Evolutionary conservation across 2,329 filamentous ascomycete species (phyloP), one percentile per base, ranked within the genome.

Genomic region (Chaetomiaceae sp.): DNA sequence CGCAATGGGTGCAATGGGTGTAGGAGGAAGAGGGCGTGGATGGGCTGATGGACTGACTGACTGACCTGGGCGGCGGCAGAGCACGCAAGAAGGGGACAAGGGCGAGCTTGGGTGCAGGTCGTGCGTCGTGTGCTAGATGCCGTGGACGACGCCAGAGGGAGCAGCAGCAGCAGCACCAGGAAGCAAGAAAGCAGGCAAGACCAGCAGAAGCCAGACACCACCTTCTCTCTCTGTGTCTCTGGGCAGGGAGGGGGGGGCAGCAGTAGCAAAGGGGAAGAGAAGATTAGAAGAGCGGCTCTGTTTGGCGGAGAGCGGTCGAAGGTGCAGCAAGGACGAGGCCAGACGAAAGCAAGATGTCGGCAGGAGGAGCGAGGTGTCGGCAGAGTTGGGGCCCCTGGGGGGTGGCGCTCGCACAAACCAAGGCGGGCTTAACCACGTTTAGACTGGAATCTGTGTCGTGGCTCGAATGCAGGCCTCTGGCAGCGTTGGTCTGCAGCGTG

Each of bases 401-500:
- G 39, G 49, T 41, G 39, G 46, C 50, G 56, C 53, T 58, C 57
- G 55, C 55, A 58, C 54, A 57, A 55, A 54, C 52, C 58, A 56
- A 60, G 55, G 48, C 60, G 56, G 59, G 61, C 62, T 62, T 63
- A 60, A 63, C 63, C 63, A 63, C 65, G 61, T 64, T 66, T 58
- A 64, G 59, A 61, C 60, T 62, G 62, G 62, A 62, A 58, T 58
- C 54, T 61, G 59, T 69, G 67, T 69, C 67, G 67, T 70, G 67
- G 67, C 67, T 69, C 67, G 67, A 69, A 68, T 70, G 67, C 67
- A 62, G 63, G 62, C 62, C 55, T 60, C 27, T 60, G 60, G 60
- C 60, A 62, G 60, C 60, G 58, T 48, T 58, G 55, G 57, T 56
- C 59, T 64, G 58, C 61, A 63, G 63, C 58, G 49, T 64, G 63